Conservation (phyloP, 768 basidiomycete genomes). For the Boletus fagicola region DNA sequence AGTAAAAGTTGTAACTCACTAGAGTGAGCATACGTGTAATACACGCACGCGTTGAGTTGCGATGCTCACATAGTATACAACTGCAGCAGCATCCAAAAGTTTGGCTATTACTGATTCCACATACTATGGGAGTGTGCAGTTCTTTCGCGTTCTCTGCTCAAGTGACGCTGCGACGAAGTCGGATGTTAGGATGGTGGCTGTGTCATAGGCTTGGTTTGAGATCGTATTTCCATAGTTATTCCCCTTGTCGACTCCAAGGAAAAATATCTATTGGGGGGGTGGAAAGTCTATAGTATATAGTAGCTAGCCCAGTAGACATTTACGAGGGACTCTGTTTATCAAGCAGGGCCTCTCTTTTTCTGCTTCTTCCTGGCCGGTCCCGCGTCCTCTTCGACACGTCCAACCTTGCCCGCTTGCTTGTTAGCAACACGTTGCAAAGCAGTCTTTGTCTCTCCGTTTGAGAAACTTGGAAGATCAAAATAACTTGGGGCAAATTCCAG, state of each 20-base stretch:
- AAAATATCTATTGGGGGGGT: background rate
- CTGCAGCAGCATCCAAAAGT: too few species aligned
- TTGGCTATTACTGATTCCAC: too few species aligned
- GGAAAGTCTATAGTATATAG: conserved; percentile 1
- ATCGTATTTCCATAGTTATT: background rate
- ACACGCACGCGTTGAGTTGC: too few species aligned
- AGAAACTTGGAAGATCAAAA: conserved; percentile 65
- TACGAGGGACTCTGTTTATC: background rate
- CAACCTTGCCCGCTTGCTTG: conserved; percentile 50
- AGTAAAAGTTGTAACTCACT: too few species aligned
- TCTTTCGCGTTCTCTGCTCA: too few species aligned
- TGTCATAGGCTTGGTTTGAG: too few species aligned
- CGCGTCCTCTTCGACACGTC: conserved; percentile 9
- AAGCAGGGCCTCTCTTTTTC: conserved; percentile 3
- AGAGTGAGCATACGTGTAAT: too few species aligned
- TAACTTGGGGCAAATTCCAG: conserved; percentile 63
- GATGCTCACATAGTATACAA: too few species aligned
- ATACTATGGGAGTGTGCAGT: too few species aligned
- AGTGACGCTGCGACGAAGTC: too few species aligned
- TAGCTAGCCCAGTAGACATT: background rate
- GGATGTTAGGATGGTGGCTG: too few species aligned
- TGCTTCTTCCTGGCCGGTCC: conserved; percentile 19
- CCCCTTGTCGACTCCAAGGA: background rate
- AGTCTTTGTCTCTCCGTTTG: conserved; percentile 69
- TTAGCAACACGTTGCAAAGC: conserved; percentile 53